Conservation (phyloP, 208 protist genomes). For the Leishmania guyanensis region DNA sequence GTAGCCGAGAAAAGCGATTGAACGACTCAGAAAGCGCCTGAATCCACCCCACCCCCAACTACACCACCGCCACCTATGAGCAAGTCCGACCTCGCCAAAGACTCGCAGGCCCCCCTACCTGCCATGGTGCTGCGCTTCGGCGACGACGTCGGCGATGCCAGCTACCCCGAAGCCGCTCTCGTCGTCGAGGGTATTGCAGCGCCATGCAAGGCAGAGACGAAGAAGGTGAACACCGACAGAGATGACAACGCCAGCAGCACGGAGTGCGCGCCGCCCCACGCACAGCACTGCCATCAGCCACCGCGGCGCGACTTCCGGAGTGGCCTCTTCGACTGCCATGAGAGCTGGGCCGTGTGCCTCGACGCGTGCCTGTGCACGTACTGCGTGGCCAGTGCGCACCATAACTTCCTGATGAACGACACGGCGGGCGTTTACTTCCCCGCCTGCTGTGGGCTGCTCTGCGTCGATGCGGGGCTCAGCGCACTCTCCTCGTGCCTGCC, state of each 20-base stretch:
- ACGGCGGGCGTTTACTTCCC: constrained; percentile 20
- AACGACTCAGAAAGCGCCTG: no score
- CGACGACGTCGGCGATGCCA: not conserved
- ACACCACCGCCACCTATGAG: not conserved
- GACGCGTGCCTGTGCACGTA: constrained; percentile 32
- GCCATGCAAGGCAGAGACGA: not conserved
- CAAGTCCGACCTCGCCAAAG: not conserved
- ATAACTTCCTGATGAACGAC: constrained; percentile 21
- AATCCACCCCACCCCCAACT: no score
- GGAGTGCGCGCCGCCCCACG: not conserved
- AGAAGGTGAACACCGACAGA: not conserved
- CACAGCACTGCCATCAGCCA: not conserved
- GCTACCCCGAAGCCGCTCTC: constrained; percentile 11
- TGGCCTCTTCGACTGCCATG: constrained; percentile 23
- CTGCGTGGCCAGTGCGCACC: constrained; percentile 29
- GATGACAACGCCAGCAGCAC: not conserved
- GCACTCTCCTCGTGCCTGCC: not conserved
- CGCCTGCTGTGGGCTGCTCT: constrained; percentile 22
- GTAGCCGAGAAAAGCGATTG: not conserved
- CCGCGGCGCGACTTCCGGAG: constrained; percentile 14
- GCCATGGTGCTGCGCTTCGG: constrained; percentile 4
- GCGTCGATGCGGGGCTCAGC: constrained; percentile 21
- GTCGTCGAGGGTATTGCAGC: not conserved
- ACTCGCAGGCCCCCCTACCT: not conserved
- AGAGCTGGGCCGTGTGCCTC: constrained; percentile 12